A percentile compares a stretch with the other conserved stretches of the same genome.
Evolutionary conservation across 495 filamentous ascomycete genomes (phyloP).

Genomic region (Podospora bellae-mahoneyi): DNA sequence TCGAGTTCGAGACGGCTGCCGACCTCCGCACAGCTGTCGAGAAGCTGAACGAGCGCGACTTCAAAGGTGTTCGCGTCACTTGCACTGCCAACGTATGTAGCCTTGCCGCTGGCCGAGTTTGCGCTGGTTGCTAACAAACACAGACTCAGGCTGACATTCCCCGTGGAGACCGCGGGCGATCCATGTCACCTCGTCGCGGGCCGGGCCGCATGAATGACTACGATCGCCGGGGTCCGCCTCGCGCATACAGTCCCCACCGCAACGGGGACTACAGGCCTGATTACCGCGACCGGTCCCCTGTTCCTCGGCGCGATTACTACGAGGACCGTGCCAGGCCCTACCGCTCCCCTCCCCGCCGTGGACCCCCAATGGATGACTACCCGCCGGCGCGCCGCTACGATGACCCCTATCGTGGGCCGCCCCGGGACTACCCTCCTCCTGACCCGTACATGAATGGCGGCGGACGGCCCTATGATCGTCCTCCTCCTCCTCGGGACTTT

Average conservation of each 20-base stretch:
- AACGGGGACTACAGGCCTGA: constrained; percentile 54
- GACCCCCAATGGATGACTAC: constrained; percentile 73
- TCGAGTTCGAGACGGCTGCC: constrained; percentile 90
- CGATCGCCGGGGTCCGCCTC: constrained; percentile 71
- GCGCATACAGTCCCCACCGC: constrained; percentile 74
- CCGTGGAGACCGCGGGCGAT: constrained; percentile 67
- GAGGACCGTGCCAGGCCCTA: constrained; percentile 70
- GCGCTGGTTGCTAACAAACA: not conserved
- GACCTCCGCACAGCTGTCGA: constrained; percentile 89
- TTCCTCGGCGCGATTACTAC: constrained; percentile 69
- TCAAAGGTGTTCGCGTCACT: constrained; percentile 79
- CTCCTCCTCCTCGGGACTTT: constrained; percentile 52
- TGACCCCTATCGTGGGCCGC: constrained; percentile 51
- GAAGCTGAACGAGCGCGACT: constrained; percentile 86
- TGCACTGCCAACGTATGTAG: constrained; percentile 79
- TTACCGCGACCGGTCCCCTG: constrained; percentile 82
- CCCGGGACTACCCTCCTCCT: constrained; percentile 58
- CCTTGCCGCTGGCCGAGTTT: not conserved
- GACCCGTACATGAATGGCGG: constrained; percentile 63
- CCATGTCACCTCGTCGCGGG: constrained; percentile 59
- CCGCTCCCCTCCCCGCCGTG: constrained; percentile 68
- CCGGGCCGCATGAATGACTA: constrained; percentile 67
- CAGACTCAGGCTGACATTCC: constrained; percentile 63
- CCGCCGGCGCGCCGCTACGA: constrained; percentile 59
- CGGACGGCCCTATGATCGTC: constrained; percentile 51